Conservation (phyloP, 805 yeast genomes). For the Wickerhamomyces kurtzmanii region DNA sequence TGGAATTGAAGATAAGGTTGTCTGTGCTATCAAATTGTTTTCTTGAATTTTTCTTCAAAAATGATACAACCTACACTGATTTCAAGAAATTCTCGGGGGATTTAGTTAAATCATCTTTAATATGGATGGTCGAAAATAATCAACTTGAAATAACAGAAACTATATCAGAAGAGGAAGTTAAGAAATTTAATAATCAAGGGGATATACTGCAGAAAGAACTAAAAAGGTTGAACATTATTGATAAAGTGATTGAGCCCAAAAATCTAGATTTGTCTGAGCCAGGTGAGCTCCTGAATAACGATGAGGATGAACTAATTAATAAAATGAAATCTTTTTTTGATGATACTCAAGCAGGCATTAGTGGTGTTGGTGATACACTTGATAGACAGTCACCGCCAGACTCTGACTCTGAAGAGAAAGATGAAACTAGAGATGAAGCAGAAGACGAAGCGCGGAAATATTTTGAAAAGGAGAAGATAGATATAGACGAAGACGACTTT, state of each 20-base stretch:
- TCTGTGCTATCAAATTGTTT: constrained; percentile 10
- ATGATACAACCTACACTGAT: no score
- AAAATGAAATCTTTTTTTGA: constrained; percentile 16
- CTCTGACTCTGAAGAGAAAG: constrained; percentile 9
- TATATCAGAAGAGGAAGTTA: constrained; percentile 8
- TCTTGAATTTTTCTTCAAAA: constrained; percentile 6
- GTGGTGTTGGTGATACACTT: constrained; percentile 12
- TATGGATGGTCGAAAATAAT: no score
- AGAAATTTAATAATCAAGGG: constrained; percentile 6
- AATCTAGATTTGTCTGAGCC: no score
- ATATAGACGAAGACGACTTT: constrained; percentile 60
- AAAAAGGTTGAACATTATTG: constrained; percentile 11
- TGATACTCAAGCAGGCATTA: constrained; percentile 13
- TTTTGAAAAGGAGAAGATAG: constrained; percentile 24
- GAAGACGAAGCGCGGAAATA: constrained; percentile 18
- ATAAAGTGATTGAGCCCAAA: constrained; percentile 10
- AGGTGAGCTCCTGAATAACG: no score
- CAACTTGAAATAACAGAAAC: no score
- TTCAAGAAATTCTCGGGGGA: no score
- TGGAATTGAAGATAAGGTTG: constrained; percentile 10
- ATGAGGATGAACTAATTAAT: constrained; percentile 14
- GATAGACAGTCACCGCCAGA: constrained; percentile 1
- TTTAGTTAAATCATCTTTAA: no score
- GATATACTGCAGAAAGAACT: constrained; percentile 20
- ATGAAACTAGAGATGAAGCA: constrained; percentile 12